These are phyloP conservation scores for Thraustochytrium striatum DNA, from an alignment of 352 stramenopile genomes.

Conservation along the genomic window DNA sequence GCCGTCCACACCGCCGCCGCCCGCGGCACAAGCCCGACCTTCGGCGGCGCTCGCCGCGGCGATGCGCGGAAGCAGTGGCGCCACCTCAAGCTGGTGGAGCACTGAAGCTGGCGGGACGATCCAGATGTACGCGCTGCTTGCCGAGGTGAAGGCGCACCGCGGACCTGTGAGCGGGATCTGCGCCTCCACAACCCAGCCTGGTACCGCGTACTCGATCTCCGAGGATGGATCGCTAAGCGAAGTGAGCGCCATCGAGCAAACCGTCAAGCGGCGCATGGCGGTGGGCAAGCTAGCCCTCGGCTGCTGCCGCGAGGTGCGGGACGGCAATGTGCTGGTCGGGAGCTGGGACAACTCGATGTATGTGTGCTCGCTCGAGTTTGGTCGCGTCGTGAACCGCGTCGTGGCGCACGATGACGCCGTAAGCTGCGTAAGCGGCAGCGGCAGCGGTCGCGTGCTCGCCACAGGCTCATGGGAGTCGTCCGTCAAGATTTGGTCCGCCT, in stretches of 20 bases:
- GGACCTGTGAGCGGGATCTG: slow-evolving; percentile 35
- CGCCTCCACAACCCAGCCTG: not conserved
- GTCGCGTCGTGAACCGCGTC: slow-evolving; percentile 20
- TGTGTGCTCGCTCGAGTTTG: slow-evolving; percentile 5
- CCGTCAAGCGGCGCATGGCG: slow-evolving; percentile 30
- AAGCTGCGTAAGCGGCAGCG: not conserved
- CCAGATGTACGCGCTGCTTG: not conserved
- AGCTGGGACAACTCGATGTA: slow-evolving; percentile 45
- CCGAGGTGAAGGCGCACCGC: slow-evolving; percentile 19
- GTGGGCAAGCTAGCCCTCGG: slow-evolving; percentile 5
- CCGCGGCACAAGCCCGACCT: too few species aligned
- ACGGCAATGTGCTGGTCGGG: slow-evolving; percentile 3
- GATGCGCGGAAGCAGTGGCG: not conserved
- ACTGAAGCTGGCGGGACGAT: not conserved
- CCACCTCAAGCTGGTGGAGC: slow-evolving; percentile 4
- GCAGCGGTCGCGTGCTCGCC: not conserved
- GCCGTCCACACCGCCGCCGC: too few species aligned
- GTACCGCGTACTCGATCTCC: not conserved
- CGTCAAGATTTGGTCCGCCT: slow-evolving; percentile 26
- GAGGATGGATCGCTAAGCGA: slow-evolving; percentile 11
- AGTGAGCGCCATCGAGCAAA: not conserved
- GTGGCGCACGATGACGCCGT: slow-evolving; percentile 30
- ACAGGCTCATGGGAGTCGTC: slow-evolving; percentile 40
- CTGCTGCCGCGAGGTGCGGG: not conserved
- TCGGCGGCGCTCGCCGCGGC: too few species aligned